Percentiles rank a stretch among this genome's conserved stretches.
phyloP scores from a whole-genome alignment of 805 yeast species.

The Cyberlindnera xylosilytica region DNA sequence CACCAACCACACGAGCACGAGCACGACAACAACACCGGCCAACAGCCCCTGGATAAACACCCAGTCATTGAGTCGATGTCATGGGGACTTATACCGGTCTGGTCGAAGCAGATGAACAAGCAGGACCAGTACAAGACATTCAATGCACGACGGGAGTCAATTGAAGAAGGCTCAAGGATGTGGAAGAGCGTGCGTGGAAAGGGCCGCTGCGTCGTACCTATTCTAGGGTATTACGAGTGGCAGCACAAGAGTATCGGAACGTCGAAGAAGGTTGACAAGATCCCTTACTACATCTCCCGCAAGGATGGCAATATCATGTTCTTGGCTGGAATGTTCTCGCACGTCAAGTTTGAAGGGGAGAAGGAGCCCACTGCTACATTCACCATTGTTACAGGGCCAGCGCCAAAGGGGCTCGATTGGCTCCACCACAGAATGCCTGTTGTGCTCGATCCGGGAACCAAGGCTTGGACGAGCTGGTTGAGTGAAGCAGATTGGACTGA shows the following conservation, averaged over 20 bases:
- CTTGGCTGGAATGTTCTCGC: slow-evolving; percentile 57
- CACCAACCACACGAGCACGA: too few species aligned
- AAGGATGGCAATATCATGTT: slow-evolving; percentile 52
- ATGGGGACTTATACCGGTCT: slow-evolving; percentile 77
- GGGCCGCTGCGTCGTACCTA: slow-evolving; percentile 70
- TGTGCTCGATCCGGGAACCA: slow-evolving; percentile 54
- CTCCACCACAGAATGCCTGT: slow-evolving; percentile 80
- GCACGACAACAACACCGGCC: slow-evolving; percentile 4
- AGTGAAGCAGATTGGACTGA: slow-evolving; percentile 39
- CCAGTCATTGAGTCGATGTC: slow-evolving; percentile 58
- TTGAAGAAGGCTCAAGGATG: slow-evolving; percentile 43
- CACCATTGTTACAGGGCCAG: slow-evolving; percentile 73
- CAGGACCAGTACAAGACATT: slow-evolving; percentile 47
- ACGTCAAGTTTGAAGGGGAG: slow-evolving; percentile 17
- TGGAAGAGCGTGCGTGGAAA: slow-evolving; percentile 51
- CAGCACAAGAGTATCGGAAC: slow-evolving; percentile 25
- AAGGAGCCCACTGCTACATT: slow-evolving; percentile 41
- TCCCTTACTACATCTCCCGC: slow-evolving; percentile 65
- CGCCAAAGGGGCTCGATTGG: slow-evolving; percentile 59
- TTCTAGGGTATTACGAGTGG: slow-evolving; percentile 91
- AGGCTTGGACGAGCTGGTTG: slow-evolving; percentile 66
- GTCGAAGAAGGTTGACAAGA: slow-evolving; percentile 37
- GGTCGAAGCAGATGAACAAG: slow-evolving; percentile 45
- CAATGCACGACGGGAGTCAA: slow-evolving; percentile 71
- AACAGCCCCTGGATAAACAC: too few species aligned